These are phyloP conservation scores for Penicillium sp. DNA, from an alignment of 2,329 filamentous ascomycete genomes.

Conservation along the genomic window DNA sequence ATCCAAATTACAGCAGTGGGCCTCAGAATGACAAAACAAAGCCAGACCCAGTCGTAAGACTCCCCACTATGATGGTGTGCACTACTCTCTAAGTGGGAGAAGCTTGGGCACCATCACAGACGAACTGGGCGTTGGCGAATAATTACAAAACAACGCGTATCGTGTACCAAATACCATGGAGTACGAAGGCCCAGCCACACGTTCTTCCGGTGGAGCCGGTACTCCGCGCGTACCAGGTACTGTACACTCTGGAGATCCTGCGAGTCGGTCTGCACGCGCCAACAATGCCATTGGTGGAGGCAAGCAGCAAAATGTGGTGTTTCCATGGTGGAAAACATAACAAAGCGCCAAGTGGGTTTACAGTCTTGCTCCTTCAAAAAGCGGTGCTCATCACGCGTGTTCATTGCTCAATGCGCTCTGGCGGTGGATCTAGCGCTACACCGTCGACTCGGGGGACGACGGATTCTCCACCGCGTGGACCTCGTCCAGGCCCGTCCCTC, in stretches of 20 bases:
- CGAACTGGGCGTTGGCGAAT: not conserved
- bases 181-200: not conserved
- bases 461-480: slow-evolving; percentile 24
- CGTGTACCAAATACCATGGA: not conserved
- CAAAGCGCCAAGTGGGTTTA: not conserved
- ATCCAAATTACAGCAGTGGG: slow-evolving; percentile 8
- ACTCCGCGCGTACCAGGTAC: slow-evolving; percentile 1
- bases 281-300: slow-evolving; percentile 16
- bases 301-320: not conserved
- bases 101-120: slow-evolving; percentile 16
- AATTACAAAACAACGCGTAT: slow-evolving; percentile 1
- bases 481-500: slow-evolving; percentile 22
- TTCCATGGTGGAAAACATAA: not conserved
- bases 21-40: not conserved
- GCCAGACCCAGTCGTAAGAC: not conserved
- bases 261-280: slow-evolving; percentile 8
- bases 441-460: slow-evolving; percentile 22
- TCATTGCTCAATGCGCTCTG: slow-evolving; percentile 8
- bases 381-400: not conserved
- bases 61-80: not conserved
- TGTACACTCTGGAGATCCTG: not conserved
- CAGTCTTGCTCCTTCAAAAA: not conserved
- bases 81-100: slow-evolving; percentile 4
- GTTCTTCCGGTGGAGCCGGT: not conserved
- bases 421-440: not conserved